These are phyloP conservation scores for Euclidium syriacum DNA, from an alignment of 345 rosid species.

Conservation along the genomic window DNA sequence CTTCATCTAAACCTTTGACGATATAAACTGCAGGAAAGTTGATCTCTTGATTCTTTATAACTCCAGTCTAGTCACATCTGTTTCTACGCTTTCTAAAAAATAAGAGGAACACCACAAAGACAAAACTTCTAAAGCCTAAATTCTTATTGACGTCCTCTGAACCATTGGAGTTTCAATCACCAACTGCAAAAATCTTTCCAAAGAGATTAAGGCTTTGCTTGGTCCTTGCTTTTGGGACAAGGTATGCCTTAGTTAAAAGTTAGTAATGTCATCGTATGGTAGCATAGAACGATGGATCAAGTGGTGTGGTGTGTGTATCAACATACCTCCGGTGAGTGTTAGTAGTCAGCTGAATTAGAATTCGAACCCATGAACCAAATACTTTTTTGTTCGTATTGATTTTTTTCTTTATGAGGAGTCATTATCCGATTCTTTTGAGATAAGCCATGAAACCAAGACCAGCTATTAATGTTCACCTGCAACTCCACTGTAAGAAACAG, in stretches of 20 bases:
- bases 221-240: constrained; percentile 13
- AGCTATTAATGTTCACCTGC: constrained; percentile 86
- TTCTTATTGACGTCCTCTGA: constrained; percentile 17
- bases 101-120: neutral
- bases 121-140: neutral
- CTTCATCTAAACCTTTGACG: neutral
- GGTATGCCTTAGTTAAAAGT: constrained; percentile 12
- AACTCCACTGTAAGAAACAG: constrained; percentile 72
- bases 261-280: constrained; percentile 15
- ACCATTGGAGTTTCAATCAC: constrained; percentile 29
- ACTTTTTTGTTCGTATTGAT: neutral
- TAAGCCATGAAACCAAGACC: constrained; percentile 85
- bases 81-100: neutral
- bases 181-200: constrained; percentile 38
- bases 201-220: constrained; percentile 45
- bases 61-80: neutral
- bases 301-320: too few species aligned
- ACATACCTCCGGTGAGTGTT: constrained; percentile 25
- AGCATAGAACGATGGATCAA: neutral
- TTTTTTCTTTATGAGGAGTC: constrained; percentile 32
- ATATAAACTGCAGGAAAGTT: constrained; percentile 5
- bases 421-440: constrained; percentile 63
- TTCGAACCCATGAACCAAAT: constrained; percentile 34
- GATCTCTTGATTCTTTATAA: constrained; percentile 21
- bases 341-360: constrained; percentile 12